Evolutionary conservation across 2,329 filamentous ascomycete species (phyloP).

Genomic region (Orbilia javanica): DNA sequence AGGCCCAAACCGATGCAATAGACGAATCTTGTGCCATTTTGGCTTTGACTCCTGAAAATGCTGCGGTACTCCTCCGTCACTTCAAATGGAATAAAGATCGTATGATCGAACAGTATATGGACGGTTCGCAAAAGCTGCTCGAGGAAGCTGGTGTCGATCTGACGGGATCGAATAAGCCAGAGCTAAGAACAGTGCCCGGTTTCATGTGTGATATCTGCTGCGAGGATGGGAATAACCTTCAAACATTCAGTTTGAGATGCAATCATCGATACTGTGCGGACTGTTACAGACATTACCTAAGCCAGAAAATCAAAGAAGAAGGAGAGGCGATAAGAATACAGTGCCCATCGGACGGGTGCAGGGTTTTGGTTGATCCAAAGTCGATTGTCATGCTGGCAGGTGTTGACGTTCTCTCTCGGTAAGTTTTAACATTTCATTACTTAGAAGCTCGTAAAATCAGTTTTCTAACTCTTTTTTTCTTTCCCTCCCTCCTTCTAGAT

Average conservation of each 20-base stretch:
- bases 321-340: constrained; percentile 95
- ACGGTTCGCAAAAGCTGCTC: constrained; percentile 80
- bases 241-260: constrained; percentile 94
- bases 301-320: constrained; percentile 93
- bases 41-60: constrained; percentile 87
- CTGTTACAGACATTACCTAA: constrained; percentile 91
- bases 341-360: constrained; percentile 88
- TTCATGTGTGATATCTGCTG: constrained; percentile 97
- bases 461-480: not conserved
- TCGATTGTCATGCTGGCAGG: constrained; percentile 79
- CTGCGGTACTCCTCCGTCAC: constrained; percentile 88
- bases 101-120: constrained; percentile 96
- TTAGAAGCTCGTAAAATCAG: not conserved
- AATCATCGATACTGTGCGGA: constrained; percentile 92
- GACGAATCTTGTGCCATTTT: constrained; percentile 92
- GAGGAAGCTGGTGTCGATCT: constrained; percentile 85
- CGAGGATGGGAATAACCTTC: constrained; percentile 81
- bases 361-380: constrained; percentile 88
- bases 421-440: not conserved
- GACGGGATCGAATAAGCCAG: constrained; percentile 73
- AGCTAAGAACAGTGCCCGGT: constrained; percentile 74
- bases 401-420: constrained; percentile 31
- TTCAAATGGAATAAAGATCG: constrained; percentile 97
- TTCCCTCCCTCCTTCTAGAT: constrained; percentile 68
- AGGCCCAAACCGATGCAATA: constrained; percentile 86